Evolutionary conservation across 208 protist genomes (phyloP).

Genomic region (Angomonas desouzai): DNA sequence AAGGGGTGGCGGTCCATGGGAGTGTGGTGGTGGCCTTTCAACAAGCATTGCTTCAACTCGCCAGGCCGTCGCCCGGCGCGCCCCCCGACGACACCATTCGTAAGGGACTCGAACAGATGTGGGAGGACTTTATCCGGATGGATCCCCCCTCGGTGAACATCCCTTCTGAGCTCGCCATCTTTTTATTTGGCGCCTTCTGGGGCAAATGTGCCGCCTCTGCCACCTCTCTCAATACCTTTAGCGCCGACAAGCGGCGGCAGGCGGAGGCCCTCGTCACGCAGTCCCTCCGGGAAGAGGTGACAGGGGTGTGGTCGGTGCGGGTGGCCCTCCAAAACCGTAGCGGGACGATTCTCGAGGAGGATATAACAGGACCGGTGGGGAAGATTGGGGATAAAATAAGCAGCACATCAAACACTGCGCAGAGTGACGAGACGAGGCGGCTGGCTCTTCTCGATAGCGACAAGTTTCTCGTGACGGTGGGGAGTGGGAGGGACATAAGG

Average conservation of each 20-base stretch:
- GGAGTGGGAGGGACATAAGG: neutral
- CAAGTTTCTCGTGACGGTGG: neutral
- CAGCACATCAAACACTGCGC: no score
- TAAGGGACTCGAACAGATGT: neutral
- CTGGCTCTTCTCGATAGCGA: neutral
- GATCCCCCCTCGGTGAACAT: neutral
- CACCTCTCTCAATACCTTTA: neutral
- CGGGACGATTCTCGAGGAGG: neutral
- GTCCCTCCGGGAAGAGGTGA: neutral
- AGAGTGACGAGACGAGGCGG: neutral
- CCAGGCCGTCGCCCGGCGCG: neutral
- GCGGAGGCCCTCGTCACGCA: neutral
- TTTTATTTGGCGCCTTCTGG: conserved; percentile 1
- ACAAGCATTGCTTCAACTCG: neutral
- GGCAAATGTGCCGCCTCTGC: neutral
- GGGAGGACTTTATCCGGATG: neutral
- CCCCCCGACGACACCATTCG: neutral
- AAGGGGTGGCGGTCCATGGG: neutral
- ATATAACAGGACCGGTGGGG: neutral
- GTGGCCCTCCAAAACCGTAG: neutral
- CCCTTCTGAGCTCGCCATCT: neutral
- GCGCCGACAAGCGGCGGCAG: neutral
- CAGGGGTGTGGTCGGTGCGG: neutral
- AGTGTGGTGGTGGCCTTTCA: neutral
- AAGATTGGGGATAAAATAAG: no score